phyloP scores from a whole-genome alignment of 176 grass and related monocot species.

The Bonia amplexicaulis region DNA sequence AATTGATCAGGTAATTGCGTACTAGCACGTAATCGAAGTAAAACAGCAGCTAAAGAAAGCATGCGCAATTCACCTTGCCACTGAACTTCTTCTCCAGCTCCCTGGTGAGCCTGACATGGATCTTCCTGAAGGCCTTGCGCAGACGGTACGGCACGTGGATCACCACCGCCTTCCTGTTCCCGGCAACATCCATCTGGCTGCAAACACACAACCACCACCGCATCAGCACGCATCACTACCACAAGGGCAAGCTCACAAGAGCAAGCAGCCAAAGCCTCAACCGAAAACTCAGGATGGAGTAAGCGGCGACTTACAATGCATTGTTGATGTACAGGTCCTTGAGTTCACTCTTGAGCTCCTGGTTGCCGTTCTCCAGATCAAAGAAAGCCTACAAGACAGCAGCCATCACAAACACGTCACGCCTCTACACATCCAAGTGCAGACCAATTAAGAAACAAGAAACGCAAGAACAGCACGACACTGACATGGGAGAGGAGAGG shows the following conservation, averaged over 20 bases:
- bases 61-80: slow-evolving; percentile 54
- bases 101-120: slow-evolving; percentile 85
- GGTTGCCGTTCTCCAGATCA: slow-evolving; percentile 87
- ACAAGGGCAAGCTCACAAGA: background rate
- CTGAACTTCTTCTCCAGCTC: slow-evolving; percentile 99
- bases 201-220: background rate
- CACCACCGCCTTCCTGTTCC: slow-evolving; percentile 84
- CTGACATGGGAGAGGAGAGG: background rate
- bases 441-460: background rate
- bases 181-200: slow-evolving; percentile 76
- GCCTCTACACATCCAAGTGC: background rate
- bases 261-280: background rate
- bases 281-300: too few species aligned
- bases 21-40: background rate
- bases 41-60: background rate
- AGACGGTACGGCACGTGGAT: slow-evolving; percentile 86
- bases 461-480: background rate
- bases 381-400: slow-evolving; percentile 63
- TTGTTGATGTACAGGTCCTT: slow-evolving; percentile 92
- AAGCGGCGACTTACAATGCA: slow-evolving; percentile 42
- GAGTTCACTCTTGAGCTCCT: slow-evolving; percentile 85
- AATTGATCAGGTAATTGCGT: too few species aligned
- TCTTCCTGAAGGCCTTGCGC: slow-evolving; percentile 80
- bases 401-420: background rate
- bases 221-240: background rate